These are phyloP conservation scores for Talaromyces thailandensis DNA, from an alignment of 495 filamentous ascomycete genomes.

Conservation along the genomic window DNA sequence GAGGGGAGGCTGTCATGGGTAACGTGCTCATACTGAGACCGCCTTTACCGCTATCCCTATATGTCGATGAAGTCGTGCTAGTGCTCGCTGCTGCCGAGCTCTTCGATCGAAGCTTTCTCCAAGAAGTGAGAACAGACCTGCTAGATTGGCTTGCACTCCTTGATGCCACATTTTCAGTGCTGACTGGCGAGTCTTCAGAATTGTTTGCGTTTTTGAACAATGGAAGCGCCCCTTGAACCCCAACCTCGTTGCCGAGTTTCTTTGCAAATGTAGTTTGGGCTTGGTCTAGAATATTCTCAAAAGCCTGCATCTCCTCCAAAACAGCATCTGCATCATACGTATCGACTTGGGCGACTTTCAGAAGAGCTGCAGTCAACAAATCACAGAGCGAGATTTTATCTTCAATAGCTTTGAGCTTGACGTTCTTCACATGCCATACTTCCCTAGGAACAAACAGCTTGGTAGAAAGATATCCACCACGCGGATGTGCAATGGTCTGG, in stretches of 20 bases:
- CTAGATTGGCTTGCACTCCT: slow-evolving; percentile 49
- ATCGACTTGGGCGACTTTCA: slow-evolving; percentile 75
- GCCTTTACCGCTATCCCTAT: slow-evolving; percentile 48
- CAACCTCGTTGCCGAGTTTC: slow-evolving; percentile 86
- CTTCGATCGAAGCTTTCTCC: slow-evolving; percentile 84
- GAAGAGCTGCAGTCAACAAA: slow-evolving; percentile 78
- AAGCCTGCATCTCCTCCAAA: slow-evolving; percentile 88
- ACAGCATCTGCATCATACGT: slow-evolving; percentile 84
- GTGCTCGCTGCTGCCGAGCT: slow-evolving; percentile 45
- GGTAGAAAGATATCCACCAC: slow-evolving; percentile 84
- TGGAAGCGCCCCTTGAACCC: slow-evolving; percentile 56
- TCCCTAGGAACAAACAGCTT: slow-evolving; percentile 87
- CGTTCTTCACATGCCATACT: slow-evolving; percentile 87
- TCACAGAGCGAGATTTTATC: slow-evolving; percentile 96
- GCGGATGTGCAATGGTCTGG: slow-evolving; percentile 84
- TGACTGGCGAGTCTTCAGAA: slow-evolving; percentile 29
- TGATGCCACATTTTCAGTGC: slow-evolving; percentile 29
- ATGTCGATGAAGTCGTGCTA: slow-evolving; percentile 5
- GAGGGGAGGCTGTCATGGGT: slow-evolving; percentile 66
- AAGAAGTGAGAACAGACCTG: slow-evolving; percentile 62
- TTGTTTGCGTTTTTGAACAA: slow-evolving; percentile 52
- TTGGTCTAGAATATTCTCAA: slow-evolving; percentile 81
- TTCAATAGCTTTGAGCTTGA: slow-evolving; percentile 82
- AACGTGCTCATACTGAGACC: slow-evolving; percentile 57
- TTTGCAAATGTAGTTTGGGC: slow-evolving; percentile 67